Conservation (phyloP, 2,329 filamentous ascomycete species). For the Colletotrichum sidae region DNA sequence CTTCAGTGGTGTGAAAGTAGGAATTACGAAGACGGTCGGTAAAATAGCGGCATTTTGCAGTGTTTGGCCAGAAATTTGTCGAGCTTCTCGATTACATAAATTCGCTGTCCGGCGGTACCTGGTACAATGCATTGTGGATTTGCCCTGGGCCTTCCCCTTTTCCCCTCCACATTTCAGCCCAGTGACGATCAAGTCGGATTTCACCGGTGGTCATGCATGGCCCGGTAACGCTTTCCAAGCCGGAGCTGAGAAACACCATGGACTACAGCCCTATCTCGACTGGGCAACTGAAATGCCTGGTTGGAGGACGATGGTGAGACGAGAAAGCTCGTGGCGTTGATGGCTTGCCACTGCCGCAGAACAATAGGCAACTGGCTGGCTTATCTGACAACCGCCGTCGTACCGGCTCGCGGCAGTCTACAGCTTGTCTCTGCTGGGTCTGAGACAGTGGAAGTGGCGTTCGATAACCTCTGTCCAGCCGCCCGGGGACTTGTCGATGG, state of each 20-base stretch:
- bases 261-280: slow-evolving; percentile 18
- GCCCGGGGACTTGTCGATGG: slow-evolving; percentile 3
- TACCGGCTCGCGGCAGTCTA: slow-evolving; percentile 11
- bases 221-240: no score
- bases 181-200: no score
- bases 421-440: background rate
- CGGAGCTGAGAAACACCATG: slow-evolving; percentile 5
- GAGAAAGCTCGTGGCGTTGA: slow-evolving; percentile 18
- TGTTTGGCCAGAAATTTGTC: no score
- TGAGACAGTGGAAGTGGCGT: slow-evolving; percentile 17
- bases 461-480: slow-evolving; percentile 18
- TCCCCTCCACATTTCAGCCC: no score
- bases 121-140: no score
- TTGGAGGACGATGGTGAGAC: slow-evolving; percentile 26
- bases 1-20: no score
- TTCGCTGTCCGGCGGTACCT: no score
- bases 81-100: no score
- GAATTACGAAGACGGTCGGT: no score
- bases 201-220: no score
- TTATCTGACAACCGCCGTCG: slow-evolving; percentile 2
- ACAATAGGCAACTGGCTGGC: slow-evolving; percentile 6
- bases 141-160: no score
- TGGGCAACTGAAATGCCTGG: background rate
- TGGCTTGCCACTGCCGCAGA: slow-evolving; percentile 29
- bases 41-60: no score